phyloP scores from a whole-genome alignment of 2,329 filamentous ascomycete genomes.

The Calonectria crousiana region DNA sequence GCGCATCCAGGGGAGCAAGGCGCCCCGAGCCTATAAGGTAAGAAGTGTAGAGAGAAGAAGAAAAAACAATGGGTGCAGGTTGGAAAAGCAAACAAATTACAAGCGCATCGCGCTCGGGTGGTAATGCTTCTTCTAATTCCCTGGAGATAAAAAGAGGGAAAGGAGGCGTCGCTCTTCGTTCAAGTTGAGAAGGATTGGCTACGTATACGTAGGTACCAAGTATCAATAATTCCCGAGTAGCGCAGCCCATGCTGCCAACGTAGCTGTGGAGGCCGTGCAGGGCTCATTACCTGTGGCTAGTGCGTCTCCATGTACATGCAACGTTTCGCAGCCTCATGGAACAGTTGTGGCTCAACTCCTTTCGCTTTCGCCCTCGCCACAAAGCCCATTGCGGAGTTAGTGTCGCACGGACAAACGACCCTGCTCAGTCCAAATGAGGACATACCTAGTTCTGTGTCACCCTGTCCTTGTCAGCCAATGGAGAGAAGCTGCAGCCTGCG shows the following conservation, averaged over 20 bases:
- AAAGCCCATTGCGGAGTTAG: background rate
- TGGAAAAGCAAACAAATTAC: background rate
- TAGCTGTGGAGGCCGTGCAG: slow-evolving; percentile 5
- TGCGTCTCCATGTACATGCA: background rate
- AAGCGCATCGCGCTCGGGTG: slow-evolving; percentile 18
- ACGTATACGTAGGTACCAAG: slow-evolving; percentile 16
- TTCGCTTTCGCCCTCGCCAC: background rate
- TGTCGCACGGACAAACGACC: background rate
- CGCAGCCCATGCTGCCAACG: background rate
- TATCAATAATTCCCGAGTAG: slow-evolving; percentile 19
- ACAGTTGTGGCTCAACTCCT: slow-evolving; percentile 1
- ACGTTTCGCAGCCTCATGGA: background rate
- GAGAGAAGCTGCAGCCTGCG: slow-evolving; percentile 17
- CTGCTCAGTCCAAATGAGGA: background rate
- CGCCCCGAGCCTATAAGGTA: background rate
- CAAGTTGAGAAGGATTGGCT: slow-evolving; percentile 19
- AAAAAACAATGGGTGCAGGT: background rate
- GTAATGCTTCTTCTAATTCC: background rate
- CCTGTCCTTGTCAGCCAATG: slow-evolving; percentile 5
- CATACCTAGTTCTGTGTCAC: background rate
- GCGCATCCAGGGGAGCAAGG: slow-evolving; percentile 9
- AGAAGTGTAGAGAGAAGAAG: background rate
- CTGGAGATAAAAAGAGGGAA: background rate
- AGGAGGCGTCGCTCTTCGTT: slow-evolving; percentile 18
- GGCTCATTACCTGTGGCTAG: background rate